Conservation (phyloP, 257 asterid genomes). For the Dorcoceras hygrometricum region DNA sequence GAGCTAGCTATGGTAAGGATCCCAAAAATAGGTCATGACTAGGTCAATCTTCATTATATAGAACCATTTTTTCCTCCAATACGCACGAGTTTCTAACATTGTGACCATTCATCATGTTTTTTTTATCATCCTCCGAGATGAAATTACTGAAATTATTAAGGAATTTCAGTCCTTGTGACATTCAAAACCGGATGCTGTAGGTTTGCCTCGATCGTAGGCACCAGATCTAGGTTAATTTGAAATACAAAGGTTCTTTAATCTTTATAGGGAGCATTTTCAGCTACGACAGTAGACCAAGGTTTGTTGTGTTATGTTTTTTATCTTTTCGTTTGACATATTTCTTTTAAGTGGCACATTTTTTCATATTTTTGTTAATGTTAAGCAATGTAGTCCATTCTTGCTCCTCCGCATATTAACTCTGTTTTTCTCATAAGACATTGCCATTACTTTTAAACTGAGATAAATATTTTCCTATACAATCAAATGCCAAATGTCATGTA, state of each 20-base stretch:
- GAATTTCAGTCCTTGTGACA: not conserved
- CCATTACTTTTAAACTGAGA: not conserved
- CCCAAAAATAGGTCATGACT: not conserved
- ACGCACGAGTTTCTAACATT: not conserved
- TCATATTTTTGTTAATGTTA: no score
- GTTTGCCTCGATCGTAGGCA: not conserved
- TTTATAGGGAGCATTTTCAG: not conserved
- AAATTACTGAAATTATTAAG: not conserved
- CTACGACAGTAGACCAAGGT: not conserved
- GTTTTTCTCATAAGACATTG: no score
- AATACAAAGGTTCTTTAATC: not conserved
- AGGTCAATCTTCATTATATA: not conserved
- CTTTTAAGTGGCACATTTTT: not conserved
- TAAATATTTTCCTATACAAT: no score
- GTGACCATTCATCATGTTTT: not conserved
- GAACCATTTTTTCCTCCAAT: not conserved
- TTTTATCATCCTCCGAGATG: not conserved
- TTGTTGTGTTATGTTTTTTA: not conserved
- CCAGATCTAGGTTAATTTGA: not conserved
- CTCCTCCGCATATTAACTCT: no score
- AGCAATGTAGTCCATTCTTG: no score
- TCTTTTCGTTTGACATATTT: not conserved
- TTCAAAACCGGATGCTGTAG: not conserved
- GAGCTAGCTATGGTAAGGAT: no score
- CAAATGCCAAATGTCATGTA: no score